Evolutionary conservation across 257 asterid species (phyloP), one percentile per base, ranked within the genome.

Genomic region (Solanum sitiens): DNA sequence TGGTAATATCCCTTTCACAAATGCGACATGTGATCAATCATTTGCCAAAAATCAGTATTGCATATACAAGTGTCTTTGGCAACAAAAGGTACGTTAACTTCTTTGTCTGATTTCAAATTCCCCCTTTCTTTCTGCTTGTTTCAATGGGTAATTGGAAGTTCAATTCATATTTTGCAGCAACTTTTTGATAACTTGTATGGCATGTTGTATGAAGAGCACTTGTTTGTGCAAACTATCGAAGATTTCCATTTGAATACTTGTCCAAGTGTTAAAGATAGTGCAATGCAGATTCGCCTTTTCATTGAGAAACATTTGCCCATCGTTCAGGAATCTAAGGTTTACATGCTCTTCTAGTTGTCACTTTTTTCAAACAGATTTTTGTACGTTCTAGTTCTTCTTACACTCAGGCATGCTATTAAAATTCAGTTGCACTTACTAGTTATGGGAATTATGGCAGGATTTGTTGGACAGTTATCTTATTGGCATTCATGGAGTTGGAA

Each of bases 11-110:
- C 47, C 88, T 42, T 84, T 87, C 72, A 83, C 71, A 13, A 90
- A 83, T 50, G 87, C 79, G 18, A 68, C 27, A 70, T 32, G 86
- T 53, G 88, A 86, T 21, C 63, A 88, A 86, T 42, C 90, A 80
- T 90, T 91, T 32, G 44, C 89, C 87, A 89, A 89, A 84, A 92
- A 93, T 86, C 98, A 96, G 82, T 74, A 42, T 72, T 90, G 91
- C 87, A 91, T 89, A 76, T 93, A 94, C 89, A 82, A 89, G 75
- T 96, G 96, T 94, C 90, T 97, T 98, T 94, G 99, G 98, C 94
- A 91, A 88, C 99, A 96, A 80, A 97, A 97, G 98, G 99, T 94
- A 68, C 68, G 87, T 87, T 70, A 47, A 30, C 68, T 80, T 80
- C 68, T 30, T 6, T 30, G 85, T 47, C 85, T 50, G 85, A 47